Percentiles rank a stretch among this genome's conserved stretches.
Conservation (phyloP, 306 rosid genomes). For the Argentina anserina region DNA sequence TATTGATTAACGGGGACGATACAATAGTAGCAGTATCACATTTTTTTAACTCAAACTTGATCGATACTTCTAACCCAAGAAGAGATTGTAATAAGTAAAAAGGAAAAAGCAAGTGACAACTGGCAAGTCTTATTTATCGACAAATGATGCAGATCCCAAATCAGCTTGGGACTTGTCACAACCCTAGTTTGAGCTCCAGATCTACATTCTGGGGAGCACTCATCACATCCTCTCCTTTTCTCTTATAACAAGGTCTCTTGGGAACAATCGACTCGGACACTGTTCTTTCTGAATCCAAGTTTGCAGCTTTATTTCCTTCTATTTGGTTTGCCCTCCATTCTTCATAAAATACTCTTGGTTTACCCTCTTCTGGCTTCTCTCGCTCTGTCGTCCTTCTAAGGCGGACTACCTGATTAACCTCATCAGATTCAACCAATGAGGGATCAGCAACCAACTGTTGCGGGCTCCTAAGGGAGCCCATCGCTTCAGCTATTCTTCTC, state of each 20-base stretch:
- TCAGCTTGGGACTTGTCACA: background rate
- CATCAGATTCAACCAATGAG: background rate
- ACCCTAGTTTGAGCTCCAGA: conserved; percentile 1
- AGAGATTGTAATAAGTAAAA: background rate
- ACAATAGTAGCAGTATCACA: too few species aligned
- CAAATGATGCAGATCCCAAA: background rate
- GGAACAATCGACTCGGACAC: background rate
- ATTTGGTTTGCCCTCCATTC: too few species aligned
- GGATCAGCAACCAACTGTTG: background rate
- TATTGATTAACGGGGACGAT: too few species aligned
- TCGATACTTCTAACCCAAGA: background rate
- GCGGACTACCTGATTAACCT: background rate
- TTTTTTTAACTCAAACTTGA: background rate
- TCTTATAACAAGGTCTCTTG: background rate
- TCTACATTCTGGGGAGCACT: background rate
- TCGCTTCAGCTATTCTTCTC: background rate
- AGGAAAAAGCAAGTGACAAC: background rate
- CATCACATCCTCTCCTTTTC: background rate
- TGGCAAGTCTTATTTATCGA: background rate
- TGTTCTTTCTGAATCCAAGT: background rate
- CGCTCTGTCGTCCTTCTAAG: background rate
- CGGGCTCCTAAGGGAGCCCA: background rate
- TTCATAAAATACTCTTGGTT: background rate
- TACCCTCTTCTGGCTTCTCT: background rate
- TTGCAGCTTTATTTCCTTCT: background rate